A percentile compares a stretch with the other conserved stretches of the same genome.
Conservation (phyloP, 495 filamentous ascomycete species). For the Penicillium taxi region DNA sequence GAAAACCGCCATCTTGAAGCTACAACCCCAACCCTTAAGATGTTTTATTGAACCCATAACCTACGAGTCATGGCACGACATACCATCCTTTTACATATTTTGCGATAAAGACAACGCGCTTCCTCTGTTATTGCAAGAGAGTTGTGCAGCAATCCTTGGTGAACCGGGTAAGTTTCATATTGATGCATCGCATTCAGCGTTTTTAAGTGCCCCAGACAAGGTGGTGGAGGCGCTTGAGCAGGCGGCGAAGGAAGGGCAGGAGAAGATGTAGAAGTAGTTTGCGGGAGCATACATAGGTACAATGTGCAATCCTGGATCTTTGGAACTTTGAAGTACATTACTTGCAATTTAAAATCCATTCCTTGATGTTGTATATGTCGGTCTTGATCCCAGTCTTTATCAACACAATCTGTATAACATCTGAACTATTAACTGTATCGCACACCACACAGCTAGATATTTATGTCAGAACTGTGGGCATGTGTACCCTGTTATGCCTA, state of each 20-base stretch:
- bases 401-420: too few relatives aligned
- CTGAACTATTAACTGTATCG: too few relatives aligned
- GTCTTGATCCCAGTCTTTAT: too few relatives aligned
- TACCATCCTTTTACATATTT: conserved; percentile 41
- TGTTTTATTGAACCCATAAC: conserved; percentile 17
- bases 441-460: too few relatives aligned
- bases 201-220: conserved; percentile 17
- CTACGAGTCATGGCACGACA: conserved; percentile 38
- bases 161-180: conserved; percentile 7
- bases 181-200: conserved; percentile 15
- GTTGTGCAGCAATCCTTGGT: conserved; percentile 10
- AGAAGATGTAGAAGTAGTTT: too few relatives aligned
- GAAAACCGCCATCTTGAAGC: conserved; percentile 8
- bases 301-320: too few relatives aligned
- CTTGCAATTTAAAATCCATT: too few relatives aligned
- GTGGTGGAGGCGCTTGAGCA: conserved; percentile 12
- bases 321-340: too few relatives aligned
- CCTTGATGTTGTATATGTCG: too few relatives aligned
- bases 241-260: conserved; percentile 6
- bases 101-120: conserved; percentile 38
- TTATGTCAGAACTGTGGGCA: too few relatives aligned
- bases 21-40: conserved; percentile 10
- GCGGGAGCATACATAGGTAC: too few relatives aligned
- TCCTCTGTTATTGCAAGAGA: conserved; percentile 27
- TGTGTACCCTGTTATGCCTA: too few relatives aligned